These are phyloP conservation scores for Entomortierella chlamydospora DNA, from an alignment of 192 early-diverging fungal species.

Conservation along the genomic window DNA sequence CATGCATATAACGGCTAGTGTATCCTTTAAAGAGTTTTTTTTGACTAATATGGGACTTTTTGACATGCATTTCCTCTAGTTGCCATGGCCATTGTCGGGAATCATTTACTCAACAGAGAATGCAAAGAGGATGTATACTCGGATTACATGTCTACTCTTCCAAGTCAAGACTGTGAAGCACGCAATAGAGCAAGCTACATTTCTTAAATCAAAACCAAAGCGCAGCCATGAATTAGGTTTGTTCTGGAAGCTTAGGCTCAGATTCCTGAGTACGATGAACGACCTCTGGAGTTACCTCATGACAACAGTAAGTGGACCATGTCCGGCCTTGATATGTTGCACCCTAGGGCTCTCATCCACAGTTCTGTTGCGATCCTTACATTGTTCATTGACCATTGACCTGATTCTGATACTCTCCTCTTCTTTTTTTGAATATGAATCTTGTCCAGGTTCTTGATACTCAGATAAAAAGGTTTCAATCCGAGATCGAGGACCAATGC, in stretches of 20 bases:
- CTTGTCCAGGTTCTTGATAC: slow-evolving; percentile 4
- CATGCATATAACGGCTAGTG: not conserved
- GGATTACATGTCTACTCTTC: slow-evolving; percentile 35
- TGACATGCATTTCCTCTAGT: not conserved
- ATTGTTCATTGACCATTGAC: too few species aligned
- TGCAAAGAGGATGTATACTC: slow-evolving; percentile 36
- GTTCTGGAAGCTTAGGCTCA: slow-evolving; percentile 36
- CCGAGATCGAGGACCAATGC: slow-evolving; percentile 25
- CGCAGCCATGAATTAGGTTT: slow-evolving; percentile 1
- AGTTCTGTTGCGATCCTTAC: too few species aligned
- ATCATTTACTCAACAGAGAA: slow-evolving; percentile 26
- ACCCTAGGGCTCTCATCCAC: too few species aligned
- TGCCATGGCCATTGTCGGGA: slow-evolving; percentile 44
- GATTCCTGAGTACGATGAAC: slow-evolving; percentile 31
- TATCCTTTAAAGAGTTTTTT: not conserved
- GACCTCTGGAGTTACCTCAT: slow-evolving; percentile 53
- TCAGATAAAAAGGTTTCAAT: slow-evolving; percentile 35
- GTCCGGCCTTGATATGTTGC: not conserved
- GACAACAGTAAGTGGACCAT: slow-evolving; percentile 28
- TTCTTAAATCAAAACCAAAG: slow-evolving; percentile 29
- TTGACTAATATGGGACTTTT: not conserved
- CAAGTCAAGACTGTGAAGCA: slow-evolving; percentile 41
- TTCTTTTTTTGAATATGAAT: not conserved
- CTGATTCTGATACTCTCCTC: not conserved
- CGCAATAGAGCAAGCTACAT: slow-evolving; percentile 19